Conservation (phyloP, 345 rosid species). For the Gossypium arboreum region DNA sequence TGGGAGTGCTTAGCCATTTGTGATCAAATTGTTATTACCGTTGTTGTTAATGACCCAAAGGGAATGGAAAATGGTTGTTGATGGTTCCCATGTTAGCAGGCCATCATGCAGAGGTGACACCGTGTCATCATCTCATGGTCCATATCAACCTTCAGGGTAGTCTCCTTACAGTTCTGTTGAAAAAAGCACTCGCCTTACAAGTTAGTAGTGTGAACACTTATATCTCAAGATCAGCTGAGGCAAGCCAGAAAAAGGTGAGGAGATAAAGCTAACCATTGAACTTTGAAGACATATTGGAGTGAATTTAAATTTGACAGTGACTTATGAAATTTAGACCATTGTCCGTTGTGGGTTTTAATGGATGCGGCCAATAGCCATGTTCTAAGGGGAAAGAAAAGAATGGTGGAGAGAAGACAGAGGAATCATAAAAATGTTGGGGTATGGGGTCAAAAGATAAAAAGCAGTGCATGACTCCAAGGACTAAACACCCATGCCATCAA, state of each 20-base stretch:
- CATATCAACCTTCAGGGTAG: no score
- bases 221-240: no score
- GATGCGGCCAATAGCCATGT: neutral
- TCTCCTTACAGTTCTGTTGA: no score
- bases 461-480: neutral
- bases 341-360: neutral
- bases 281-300: neutral
- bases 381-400: no score
- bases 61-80: neutral
- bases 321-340: neutral
- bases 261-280: neutral
- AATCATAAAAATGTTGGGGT: neutral
- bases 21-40: neutral
- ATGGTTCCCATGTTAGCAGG: neutral
- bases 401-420: neutral
- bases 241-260: no score
- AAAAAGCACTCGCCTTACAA: no score
- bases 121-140: no score
- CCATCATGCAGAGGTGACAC: neutral
- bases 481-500: neutral
- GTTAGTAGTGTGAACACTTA: no score
- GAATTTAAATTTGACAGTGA: neutral
- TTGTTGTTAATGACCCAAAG: neutral
- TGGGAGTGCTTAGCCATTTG: neutral
- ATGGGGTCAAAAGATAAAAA: neutral